These are phyloP conservation scores for Yamadazyma siamensis DNA, from an alignment of 1,139 yeast genomes.

Conservation along the genomic window DNA sequence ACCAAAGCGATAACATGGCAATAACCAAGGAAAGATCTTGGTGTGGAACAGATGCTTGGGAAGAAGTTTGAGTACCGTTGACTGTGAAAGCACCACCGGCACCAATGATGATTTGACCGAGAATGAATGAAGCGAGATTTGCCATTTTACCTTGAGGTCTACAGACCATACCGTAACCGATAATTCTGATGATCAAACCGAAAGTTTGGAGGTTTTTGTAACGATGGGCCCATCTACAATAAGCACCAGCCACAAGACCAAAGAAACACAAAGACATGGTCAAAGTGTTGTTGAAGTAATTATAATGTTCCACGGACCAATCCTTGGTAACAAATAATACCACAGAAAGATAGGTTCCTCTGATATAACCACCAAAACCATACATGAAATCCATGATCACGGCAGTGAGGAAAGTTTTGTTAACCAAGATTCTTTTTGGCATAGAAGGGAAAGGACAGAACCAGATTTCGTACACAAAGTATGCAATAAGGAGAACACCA, in stretches of 20 bases:
- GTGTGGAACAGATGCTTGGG: slow-evolving; percentile 40
- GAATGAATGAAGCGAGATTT: slow-evolving; percentile 16
- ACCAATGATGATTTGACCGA: slow-evolving; percentile 22
- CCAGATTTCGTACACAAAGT: slow-evolving; percentile 22
- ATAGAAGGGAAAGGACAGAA: slow-evolving; percentile 29
- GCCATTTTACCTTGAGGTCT: slow-evolving; percentile 17
- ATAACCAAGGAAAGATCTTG: slow-evolving; percentile 45
- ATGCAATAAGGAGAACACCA: slow-evolving; percentile 23
- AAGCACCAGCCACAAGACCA: slow-evolving; percentile 28
- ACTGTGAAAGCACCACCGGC: slow-evolving; percentile 30
- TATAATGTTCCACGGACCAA: slow-evolving; percentile 25
- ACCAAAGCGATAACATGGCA: slow-evolving; percentile 38
- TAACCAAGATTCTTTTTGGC: slow-evolving; percentile 26
- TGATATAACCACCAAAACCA: slow-evolving; percentile 18
- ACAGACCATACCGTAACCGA: slow-evolving; percentile 25
- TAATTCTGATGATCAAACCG: slow-evolving; percentile 24
- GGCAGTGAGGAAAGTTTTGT: slow-evolving; percentile 30
- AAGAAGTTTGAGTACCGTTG: slow-evolving; percentile 27
- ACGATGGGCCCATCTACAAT: slow-evolving; percentile 25
- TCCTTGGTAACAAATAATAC: slow-evolving; percentile 20
- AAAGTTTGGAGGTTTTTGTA: slow-evolving; percentile 25
- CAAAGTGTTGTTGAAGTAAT: slow-evolving; percentile 28
- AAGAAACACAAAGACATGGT: slow-evolving; percentile 31
- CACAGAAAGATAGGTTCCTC: slow-evolving; percentile 11
- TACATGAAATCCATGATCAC: slow-evolving; percentile 14